These are phyloP conservation scores for Hypsizygus marmoreus DNA, from an alignment of 768 basidiomycete genomes.

Conservation along the genomic window DNA sequence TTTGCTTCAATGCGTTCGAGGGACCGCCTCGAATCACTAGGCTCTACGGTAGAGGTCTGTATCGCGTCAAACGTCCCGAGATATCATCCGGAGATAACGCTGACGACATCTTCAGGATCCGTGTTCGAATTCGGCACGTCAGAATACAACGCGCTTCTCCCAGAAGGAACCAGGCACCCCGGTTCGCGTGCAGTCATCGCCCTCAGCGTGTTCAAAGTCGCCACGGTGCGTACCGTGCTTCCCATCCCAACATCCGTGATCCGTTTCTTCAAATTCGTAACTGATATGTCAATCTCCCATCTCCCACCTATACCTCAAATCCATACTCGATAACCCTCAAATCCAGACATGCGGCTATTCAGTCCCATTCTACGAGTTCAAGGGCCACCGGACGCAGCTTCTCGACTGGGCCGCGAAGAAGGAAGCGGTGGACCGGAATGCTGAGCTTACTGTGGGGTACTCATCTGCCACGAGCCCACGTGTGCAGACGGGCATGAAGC, in stretches of 20 bases:
- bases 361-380: conserved; percentile 62
- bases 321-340: no score
- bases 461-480: conserved; percentile 21
- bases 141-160: conserved; percentile 57
- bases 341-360: conserved; percentile 68
- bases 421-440: conserved; percentile 42
- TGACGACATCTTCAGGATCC: conserved; percentile 40
- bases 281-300: neutral
- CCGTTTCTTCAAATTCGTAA: no score
- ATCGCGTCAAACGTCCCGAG: conserved; percentile 4
- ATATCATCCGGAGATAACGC: conserved; percentile 8
- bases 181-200: conserved; percentile 66
- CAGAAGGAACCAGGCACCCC: conserved; percentile 46
- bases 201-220: conserved; percentile 61
- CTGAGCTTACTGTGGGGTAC: conserved; percentile 22
- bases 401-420: conserved; percentile 49
- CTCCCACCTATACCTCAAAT: no score
- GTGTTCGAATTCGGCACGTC: conserved; percentile 65
- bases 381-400: conserved; percentile 56
- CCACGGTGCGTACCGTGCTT: conserved; percentile 35
- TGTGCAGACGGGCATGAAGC: conserved; percentile 45
- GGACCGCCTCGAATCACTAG: conserved; percentile 60
- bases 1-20: conserved; percentile 65
- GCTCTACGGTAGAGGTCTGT: conserved; percentile 60
- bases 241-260: neutral